Conservation (phyloP, 2,329 filamentous ascomycete genomes). For the Fusarium albosuccineum region DNA sequence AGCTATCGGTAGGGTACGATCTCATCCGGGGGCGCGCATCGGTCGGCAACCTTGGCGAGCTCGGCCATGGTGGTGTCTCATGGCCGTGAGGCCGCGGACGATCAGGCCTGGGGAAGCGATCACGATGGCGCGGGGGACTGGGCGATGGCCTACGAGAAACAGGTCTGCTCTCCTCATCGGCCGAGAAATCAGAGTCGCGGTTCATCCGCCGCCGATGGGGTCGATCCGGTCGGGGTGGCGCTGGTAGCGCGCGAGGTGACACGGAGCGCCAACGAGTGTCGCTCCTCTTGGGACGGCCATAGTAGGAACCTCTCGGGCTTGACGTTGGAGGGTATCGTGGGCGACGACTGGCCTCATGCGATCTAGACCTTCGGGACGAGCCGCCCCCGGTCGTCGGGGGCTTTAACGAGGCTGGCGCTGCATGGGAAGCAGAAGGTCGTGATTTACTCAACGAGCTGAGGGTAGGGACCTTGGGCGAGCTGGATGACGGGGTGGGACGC, state of each 20-base stretch:
- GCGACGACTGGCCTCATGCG: constrained; percentile 37
- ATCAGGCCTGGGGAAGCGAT: constrained; percentile 11
- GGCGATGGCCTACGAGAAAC: constrained; percentile 28
- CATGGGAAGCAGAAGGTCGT: constrained; percentile 32
- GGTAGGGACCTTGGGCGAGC: constrained; percentile 14
- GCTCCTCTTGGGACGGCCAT: constrained; percentile 26
- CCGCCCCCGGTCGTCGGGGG: constrained; percentile 13
- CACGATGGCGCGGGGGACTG: constrained; percentile 23
- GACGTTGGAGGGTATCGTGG: constrained; percentile 20
- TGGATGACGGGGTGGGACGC: constrained; percentile 20
- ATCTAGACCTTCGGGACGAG: constrained; percentile 32
- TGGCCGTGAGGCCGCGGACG: constrained; percentile 6
- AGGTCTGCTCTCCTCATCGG: constrained; percentile 40
- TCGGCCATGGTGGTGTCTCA: constrained; percentile 10
- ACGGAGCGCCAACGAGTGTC: constrained; percentile 33
- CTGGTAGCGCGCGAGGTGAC: constrained; percentile 32
- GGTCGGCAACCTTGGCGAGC: constrained; percentile 4
- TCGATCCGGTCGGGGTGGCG: constrained; percentile 10
- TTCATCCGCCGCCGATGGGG: constrained; percentile 30
- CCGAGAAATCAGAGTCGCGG: constrained; percentile 41
- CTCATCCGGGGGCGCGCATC: constrained; percentile 22
- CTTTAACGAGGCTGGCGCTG: constrained; percentile 3
- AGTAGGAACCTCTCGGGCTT: constrained; percentile 27
- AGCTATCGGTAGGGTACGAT: constrained; percentile 34
- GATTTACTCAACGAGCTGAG: constrained; percentile 15